These are phyloP conservation scores for Raphanus hybrid DNA, from an alignment of 441 rosid genomes.

Conservation along the genomic window DNA sequence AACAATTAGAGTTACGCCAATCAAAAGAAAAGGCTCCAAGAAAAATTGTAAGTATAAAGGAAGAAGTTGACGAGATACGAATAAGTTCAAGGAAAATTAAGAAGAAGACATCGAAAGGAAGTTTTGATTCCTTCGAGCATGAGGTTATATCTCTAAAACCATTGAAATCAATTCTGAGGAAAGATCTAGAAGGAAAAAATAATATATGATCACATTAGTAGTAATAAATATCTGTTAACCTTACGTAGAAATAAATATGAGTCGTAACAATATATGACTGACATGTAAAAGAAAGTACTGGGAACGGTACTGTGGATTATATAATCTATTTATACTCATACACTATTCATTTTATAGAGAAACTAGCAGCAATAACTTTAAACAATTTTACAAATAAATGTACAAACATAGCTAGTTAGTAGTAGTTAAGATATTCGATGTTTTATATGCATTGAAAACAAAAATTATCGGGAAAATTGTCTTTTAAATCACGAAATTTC, in stretches of 20 bases:
- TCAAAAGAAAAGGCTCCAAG: constrained; percentile 35
- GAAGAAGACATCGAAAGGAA: constrained; percentile 34
- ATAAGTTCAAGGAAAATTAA: constrained; percentile 41
- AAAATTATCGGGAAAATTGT: too few species aligned
- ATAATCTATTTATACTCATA: background rate
- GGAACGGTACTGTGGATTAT: background rate
- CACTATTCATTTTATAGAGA: background rate
- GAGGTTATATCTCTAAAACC: constrained; percentile 31
- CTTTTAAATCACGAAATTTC: too few species aligned
- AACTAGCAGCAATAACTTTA: background rate
- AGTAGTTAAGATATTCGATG: too few species aligned
- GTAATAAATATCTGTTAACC: background rate
- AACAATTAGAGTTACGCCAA: constrained; percentile 13
- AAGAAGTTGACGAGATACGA: constrained; percentile 37
- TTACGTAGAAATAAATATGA: background rate
- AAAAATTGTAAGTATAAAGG: constrained; percentile 40
- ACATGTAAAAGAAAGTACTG: background rate
- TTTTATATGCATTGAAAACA: too few species aligned
- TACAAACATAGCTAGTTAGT: too few species aligned
- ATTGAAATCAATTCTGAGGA: constrained; percentile 43
- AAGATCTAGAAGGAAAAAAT: constrained; percentile 18
- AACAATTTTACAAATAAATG: background rate
- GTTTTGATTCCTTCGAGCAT: constrained; percentile 24
- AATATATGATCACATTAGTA: background rate
- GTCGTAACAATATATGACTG: background rate